Conservation (phyloP, 2,329 filamentous ascomycete genomes). For the Colletotrichum tofieldiae region DNA sequence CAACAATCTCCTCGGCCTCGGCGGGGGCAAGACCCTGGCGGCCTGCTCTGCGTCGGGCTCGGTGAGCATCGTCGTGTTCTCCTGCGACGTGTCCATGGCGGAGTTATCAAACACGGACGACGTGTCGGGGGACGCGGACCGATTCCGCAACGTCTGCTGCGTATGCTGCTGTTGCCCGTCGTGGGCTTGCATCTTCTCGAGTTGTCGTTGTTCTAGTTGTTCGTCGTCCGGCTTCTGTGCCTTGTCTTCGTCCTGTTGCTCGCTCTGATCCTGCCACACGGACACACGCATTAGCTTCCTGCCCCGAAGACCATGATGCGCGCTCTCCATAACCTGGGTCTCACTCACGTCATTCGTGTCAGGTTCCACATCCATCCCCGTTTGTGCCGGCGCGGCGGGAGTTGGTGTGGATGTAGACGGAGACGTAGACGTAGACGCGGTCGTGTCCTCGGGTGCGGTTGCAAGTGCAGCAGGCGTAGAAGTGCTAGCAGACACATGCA, state of each 20-base stretch:
- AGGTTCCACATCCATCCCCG: conserved; percentile 14
- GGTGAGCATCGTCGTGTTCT: conserved; percentile 61
- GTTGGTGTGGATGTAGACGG: neutral
- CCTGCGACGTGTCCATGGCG: conserved; percentile 62
- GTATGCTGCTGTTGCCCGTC: conserved; percentile 10
- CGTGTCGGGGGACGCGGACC: conserved; percentile 53
- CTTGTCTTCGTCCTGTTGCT: conserved; percentile 1
- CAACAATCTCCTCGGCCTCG: conserved; percentile 49
- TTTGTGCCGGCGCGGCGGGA: conserved; percentile 13
- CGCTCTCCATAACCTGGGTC: too few species aligned
- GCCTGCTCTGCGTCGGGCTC: conserved; percentile 59
- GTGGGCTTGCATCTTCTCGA: neutral
- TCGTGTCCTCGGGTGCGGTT: conserved; percentile 1
- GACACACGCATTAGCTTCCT: conserved; percentile 12
- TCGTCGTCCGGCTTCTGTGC: conserved; percentile 8
- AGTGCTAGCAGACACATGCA: conserved; percentile 5
- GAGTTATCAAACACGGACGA: conserved; percentile 68
- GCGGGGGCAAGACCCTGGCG: conserved; percentile 40
- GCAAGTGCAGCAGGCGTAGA: neutral
- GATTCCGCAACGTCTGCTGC: conserved; percentile 15
- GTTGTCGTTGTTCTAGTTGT: conserved; percentile 6
- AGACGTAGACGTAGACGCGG: conserved; percentile 14
- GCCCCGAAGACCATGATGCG: neutral
- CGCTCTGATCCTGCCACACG: conserved; percentile 7
- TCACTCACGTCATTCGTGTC: conserved; percentile 26